Percentiles rank a stretch among this genome's conserved stretches.
Conservation (phyloP, 1,284 basidiomycete genomes). For the Vanrija sp. region DNA sequence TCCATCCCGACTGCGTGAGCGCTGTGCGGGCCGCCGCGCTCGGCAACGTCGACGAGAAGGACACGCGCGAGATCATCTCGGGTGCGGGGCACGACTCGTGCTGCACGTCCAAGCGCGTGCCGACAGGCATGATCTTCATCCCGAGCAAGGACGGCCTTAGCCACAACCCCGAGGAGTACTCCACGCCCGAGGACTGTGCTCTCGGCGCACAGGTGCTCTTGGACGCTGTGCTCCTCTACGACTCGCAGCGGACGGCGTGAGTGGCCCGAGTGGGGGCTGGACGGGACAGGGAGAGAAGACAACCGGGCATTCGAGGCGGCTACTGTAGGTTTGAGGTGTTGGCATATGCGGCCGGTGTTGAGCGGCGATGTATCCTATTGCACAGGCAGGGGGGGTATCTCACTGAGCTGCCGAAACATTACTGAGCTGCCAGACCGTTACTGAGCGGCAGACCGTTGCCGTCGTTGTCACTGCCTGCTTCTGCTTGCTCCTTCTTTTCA, state of each 20-base stretch:
- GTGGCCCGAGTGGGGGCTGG: too few species aligned
- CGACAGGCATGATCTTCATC: constrained; percentile 36
- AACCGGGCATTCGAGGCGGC: too few species aligned
- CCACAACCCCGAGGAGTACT: constrained; percentile 32
- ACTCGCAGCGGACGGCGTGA: constrained; percentile 6
- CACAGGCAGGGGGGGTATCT: too few species aligned
- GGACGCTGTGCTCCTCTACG: constrained; percentile 19
- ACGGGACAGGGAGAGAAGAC: too few species aligned
- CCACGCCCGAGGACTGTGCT: constrained; percentile 23
- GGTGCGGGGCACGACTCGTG: constrained; percentile 31
- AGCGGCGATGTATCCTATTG: too few species aligned
- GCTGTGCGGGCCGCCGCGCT: constrained; percentile 6
- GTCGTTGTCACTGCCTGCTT: too few species aligned
- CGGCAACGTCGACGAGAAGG: constrained; percentile 3
- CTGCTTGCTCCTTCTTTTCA: too few species aligned
- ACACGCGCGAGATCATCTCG: constrained; percentile 10
- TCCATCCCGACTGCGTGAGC: constrained; percentile 7
- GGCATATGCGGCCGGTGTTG: too few species aligned
- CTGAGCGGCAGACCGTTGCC: too few species aligned
- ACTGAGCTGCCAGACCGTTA: too few species aligned
- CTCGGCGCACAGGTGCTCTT: constrained; percentile 20
- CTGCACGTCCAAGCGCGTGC: constrained; percentile 7
- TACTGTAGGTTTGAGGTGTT: too few species aligned
- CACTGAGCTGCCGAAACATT: too few species aligned
- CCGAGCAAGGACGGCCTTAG: constrained; percentile 30